Percentiles rank a stretch among this genome's conserved stretches.
Conservation (phyloP, 257 asterid genomes). For the Agastache rugosa region DNA sequence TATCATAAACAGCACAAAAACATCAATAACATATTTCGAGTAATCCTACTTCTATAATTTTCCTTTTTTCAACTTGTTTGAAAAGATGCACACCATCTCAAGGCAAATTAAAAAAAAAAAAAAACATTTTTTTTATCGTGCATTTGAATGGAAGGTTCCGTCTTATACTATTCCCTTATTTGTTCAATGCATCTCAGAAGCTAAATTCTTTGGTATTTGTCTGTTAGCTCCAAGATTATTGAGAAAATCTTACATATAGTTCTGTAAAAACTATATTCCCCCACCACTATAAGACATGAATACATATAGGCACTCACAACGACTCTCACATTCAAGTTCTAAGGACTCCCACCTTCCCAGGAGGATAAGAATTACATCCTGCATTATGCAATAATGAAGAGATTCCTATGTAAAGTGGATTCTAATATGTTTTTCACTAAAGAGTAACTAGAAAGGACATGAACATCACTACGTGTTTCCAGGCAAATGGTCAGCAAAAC, state of each 20-base stretch:
- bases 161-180: not conserved
- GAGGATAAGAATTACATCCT: not conserved
- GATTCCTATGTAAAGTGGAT: not conserved
- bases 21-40: not conserved
- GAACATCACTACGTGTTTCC: not conserved
- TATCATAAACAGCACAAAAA: not conserved
- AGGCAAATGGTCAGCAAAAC: not conserved
- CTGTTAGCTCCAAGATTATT: not conserved
- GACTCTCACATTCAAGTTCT: slow-evolving; percentile 1
- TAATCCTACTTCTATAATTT: not conserved
- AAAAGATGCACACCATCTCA: not conserved
- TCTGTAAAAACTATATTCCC: not conserved
- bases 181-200: slow-evolving; percentile 3
- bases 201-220: not conserved
- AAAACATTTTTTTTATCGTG: not conserved
- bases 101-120: not conserved
- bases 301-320: not conserved
- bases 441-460: not conserved
- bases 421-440: not conserved
- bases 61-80: not conserved
- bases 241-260: not conserved
- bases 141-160: not conserved
- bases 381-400: not conserved
- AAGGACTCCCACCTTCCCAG: not conserved
- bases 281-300: not conserved